These are phyloP conservation scores for Nicotiana benthamiana DNA, from an alignment of 257 asterid species.

Conservation along the genomic window DNA sequence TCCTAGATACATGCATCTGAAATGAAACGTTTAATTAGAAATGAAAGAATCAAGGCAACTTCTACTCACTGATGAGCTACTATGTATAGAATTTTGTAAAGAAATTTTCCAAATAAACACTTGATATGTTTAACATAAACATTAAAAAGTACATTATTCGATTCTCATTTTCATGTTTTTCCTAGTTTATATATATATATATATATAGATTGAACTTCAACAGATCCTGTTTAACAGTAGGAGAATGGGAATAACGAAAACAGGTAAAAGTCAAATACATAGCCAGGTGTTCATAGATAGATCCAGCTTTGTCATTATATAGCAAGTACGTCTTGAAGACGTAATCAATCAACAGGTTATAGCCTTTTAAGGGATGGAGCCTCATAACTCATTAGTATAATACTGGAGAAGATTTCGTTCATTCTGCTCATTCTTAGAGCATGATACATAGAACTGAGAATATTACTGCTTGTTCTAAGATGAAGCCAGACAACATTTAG, in stretches of 20 bases:
- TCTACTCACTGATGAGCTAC: background rate
- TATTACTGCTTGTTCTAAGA: no score
- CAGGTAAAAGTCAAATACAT: background rate
- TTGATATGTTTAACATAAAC: background rate
- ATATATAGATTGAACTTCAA: background rate
- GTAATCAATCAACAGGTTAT: background rate
- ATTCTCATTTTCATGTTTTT: background rate
- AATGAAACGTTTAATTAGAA: background rate
- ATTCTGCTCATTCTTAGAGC: no score
- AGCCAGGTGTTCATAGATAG: background rate
- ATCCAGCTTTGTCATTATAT: background rate
- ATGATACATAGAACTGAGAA: no score
- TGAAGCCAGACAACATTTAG: no score
- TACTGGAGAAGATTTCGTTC: no score
- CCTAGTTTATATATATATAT: background rate
- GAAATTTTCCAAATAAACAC: background rate
- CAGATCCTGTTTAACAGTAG: background rate
- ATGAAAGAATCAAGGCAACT: background rate
- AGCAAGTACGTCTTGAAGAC: background rate
- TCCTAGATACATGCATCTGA: background rate
- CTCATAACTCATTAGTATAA: no score
- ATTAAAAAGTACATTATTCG: background rate
- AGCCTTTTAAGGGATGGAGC: background rate
- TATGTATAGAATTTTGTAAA: background rate
- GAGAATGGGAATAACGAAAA: background rate